phyloP scores from a whole-genome alignment of 2,329 filamentous ascomycete species.

The Penicillium polonicum region DNA sequence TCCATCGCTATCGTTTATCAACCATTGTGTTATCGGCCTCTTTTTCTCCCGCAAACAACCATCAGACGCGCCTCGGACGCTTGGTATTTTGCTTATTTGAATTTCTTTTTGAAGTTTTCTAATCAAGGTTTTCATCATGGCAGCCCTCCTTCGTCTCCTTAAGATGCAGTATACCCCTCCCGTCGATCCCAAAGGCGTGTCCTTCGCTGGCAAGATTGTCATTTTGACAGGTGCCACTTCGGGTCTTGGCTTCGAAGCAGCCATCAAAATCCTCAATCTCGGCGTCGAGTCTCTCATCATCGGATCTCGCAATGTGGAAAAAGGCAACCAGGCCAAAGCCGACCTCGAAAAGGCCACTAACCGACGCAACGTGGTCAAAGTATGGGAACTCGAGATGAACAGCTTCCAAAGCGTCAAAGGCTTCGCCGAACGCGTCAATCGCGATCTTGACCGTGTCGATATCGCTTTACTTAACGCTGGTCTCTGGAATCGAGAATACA shows the following conservation, averaged over 20 bases:
- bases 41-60: not conserved
- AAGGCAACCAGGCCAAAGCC: conserved; percentile 44
- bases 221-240: conserved; percentile 53
- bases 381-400: conserved; percentile 50
- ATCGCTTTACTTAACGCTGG: conserved; percentile 49
- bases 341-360: conserved; percentile 38
- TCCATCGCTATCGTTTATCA: conserved; percentile 2
- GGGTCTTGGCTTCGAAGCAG: conserved; percentile 52
- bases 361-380: conserved; percentile 38
- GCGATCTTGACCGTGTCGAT: conserved; percentile 43
- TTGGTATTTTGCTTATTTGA: not conserved
- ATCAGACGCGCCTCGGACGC: not conserved
- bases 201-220: conserved; percentile 48
- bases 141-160: conserved; percentile 31
- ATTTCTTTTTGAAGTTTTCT: not conserved
- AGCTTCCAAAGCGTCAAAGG: conserved; percentile 46
- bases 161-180: conserved; percentile 37
- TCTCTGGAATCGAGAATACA: conserved; percentile 41
- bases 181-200: conserved; percentile 35
- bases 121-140: conserved; percentile 21
- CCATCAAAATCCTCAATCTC: conserved; percentile 48
- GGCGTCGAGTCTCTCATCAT: conserved; percentile 48
- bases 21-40: not conserved
- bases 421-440: conserved; percentile 42
- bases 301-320: conserved; percentile 45